Percentiles rank a stretch among this genome's conserved stretches.
Conservation (phyloP, 352 stramenopile genomes). For the Phytophthora cryptogea region DNA sequence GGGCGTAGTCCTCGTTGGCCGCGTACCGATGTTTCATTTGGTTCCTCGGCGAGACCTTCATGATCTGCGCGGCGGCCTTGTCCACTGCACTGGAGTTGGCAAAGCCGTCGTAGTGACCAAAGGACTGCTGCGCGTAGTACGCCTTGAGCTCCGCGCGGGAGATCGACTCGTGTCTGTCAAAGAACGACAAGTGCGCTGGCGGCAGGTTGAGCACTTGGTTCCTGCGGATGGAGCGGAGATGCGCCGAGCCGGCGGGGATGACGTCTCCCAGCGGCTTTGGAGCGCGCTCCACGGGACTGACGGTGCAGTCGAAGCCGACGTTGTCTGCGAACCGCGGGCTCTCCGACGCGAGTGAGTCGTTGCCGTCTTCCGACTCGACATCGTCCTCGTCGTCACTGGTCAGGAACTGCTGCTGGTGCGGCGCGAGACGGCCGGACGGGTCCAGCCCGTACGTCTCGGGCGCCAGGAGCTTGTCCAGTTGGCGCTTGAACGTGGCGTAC, state of each 20-base stretch:
- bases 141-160: slow-evolving; percentile 17
- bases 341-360: slow-evolving; percentile 48
- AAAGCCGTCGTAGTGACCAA: slow-evolving; percentile 19
- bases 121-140: slow-evolving; percentile 25
- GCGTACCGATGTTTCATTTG: slow-evolving; percentile 15
- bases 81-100: slow-evolving; percentile 14
- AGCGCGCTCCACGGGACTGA: slow-evolving; percentile 46
- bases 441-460: slow-evolving; percentile 75
- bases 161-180: slow-evolving; percentile 14
- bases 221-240: slow-evolving; percentile 52
- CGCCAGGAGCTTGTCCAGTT: slow-evolving; percentile 68
- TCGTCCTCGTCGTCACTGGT: slow-evolving; percentile 48
- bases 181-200: slow-evolving; percentile 27
- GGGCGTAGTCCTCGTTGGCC: slow-evolving; percentile 32
- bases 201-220: slow-evolving; percentile 45
- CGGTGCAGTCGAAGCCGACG: slow-evolving; percentile 54
- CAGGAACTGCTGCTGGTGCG: slow-evolving; percentile 42
- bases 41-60: slow-evolving; percentile 14
- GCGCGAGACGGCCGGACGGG: slow-evolving; percentile 49
- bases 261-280: slow-evolving; percentile 56
- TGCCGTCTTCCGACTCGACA: slow-evolving; percentile 58
- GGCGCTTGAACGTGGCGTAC: slow-evolving; percentile 61
- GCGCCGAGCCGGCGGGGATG: slow-evolving; percentile 36
- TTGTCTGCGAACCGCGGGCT: slow-evolving; percentile 49
- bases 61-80: slow-evolving; percentile 22